Evolutionary conservation across 176 grass and related monocot species (phyloP), one percentile per base, ranked within the genome.

Genomic region (Thalia dealbata): DNA sequence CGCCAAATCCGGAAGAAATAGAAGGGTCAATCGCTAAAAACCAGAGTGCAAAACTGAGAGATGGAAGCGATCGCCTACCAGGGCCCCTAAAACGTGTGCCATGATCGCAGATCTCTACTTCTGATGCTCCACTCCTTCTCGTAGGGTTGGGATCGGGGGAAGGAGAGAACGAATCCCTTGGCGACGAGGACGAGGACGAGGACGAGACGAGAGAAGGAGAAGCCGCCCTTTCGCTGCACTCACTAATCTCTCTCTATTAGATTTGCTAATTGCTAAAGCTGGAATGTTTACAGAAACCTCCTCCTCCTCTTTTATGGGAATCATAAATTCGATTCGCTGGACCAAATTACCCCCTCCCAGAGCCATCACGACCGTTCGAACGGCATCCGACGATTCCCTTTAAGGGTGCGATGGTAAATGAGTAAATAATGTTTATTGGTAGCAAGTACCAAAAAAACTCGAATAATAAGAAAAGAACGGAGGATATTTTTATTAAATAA

Each of bases 11-110:
- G 32, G 32, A 1, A 38, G 32, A 38, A 38, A 38, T 38, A 1
- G 32, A 38, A 4, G 32, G 32, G 32, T 2, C 2, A 10, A 21
- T 25, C 10, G 58, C 22, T 10, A 10, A 61, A 24, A 62, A 28
- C 28, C 19, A 24, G 55, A 68, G 12, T 26, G 38, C 46, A 45
- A 30, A 70, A 77, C 16, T 41, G 44, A 18, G 26, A 79, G 38
- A 64, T 25, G 21, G 13, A n/a, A 44, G 18, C 35, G 38, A 56
- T 44, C 28, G 73, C 68, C 38, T 27, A 85, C 83, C 83, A 73
- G 73, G 77, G 78, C 73, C 67, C 78, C 79, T 35, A 85, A 71
- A 67, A 73, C 68, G 41, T 74, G 83, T 58, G 83, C 78, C 83
- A 85, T 85, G 73, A 60, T 23, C 46, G 66, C 66, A 14, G 61